These are phyloP conservation scores for Samsoniella hepiali DNA, from an alignment of 2,329 filamentous ascomycete species.

Conservation along the genomic window DNA sequence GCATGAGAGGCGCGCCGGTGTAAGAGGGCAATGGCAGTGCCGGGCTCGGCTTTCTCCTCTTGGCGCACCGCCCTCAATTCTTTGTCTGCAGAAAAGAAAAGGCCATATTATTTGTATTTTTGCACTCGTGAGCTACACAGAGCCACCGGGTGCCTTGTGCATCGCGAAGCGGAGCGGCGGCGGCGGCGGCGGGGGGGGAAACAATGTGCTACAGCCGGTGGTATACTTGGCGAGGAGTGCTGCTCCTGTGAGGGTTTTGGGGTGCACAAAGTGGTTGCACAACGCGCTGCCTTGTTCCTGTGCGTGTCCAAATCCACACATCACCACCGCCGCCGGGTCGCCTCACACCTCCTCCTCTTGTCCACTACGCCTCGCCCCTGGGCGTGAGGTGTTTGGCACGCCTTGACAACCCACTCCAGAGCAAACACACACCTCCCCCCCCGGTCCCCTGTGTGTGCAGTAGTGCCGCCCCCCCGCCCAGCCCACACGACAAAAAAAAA, in stretches of 20 bases:
- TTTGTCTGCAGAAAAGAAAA: not conserved
- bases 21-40: no score
- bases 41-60: not conserved
- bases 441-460: not conserved
- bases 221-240: no score
- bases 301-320: not conserved
- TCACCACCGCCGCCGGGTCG: not conserved
- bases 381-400: not conserved
- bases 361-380: not conserved
- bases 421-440: not conserved
- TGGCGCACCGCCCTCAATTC: not conserved
- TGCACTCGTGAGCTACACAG: not conserved
- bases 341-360: not conserved
- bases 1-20: not conserved
- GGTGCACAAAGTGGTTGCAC: not conserved
- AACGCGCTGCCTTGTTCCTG: not conserved
- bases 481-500: slow-evolving; percentile 9
- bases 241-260: not conserved
- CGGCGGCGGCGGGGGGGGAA: not conserved
- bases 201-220: not conserved
- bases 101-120: not conserved
- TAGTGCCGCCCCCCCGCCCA: slow-evolving; percentile 1
- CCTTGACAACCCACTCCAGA: not conserved
- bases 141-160: slow-evolving; percentile 4
- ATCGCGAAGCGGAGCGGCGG: not conserved